Evolutionary conservation across 768 basidiomycete genomes (phyloP).

Genomic region (Psilocybe subaeruginosa): DNA sequence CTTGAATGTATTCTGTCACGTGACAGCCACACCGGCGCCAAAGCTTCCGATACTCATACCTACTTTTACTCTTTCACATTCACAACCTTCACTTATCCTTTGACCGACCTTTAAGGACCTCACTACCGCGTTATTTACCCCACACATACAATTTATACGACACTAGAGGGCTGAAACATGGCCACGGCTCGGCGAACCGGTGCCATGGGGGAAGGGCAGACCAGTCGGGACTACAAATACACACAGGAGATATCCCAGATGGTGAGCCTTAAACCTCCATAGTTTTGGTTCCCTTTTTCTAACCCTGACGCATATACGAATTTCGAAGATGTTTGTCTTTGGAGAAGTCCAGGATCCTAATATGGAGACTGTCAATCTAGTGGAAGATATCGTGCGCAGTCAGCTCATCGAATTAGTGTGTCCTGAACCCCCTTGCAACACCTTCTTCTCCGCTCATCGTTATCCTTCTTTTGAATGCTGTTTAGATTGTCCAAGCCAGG

Average conservation of each 20-base stretch:
- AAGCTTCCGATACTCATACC: too few species aligned
- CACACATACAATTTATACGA: too few species aligned
- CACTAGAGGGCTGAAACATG: constrained; percentile 6
- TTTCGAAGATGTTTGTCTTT: constrained; percentile 89
- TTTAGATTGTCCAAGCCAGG: constrained; percentile 88
- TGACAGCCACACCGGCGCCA: too few species aligned
- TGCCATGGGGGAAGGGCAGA: constrained; percentile 3
- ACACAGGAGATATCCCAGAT: constrained; percentile 93
- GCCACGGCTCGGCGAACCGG: constrained; percentile 13
- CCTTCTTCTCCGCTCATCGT: neutral
- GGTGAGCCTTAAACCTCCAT: constrained; percentile 45
- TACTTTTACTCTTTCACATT: too few species aligned
- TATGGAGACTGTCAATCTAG: constrained; percentile 84
- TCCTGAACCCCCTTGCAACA: neutral
- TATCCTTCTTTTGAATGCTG: neutral
- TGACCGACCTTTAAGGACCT: too few species aligned
- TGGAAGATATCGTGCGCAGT: constrained; percentile 93
- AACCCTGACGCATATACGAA: neutral
- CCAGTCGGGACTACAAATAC: constrained; percentile 75
- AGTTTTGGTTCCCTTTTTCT: neutral
- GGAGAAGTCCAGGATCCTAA: constrained; percentile 93
- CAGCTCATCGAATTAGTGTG: constrained; percentile 90
- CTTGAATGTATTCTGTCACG: too few species aligned
- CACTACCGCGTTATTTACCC: too few species aligned
- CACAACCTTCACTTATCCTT: too few species aligned